These are phyloP conservation scores for Mortierella sp. DNA, from an alignment of 371 early-diverging fungal species.

Conservation along the genomic window DNA sequence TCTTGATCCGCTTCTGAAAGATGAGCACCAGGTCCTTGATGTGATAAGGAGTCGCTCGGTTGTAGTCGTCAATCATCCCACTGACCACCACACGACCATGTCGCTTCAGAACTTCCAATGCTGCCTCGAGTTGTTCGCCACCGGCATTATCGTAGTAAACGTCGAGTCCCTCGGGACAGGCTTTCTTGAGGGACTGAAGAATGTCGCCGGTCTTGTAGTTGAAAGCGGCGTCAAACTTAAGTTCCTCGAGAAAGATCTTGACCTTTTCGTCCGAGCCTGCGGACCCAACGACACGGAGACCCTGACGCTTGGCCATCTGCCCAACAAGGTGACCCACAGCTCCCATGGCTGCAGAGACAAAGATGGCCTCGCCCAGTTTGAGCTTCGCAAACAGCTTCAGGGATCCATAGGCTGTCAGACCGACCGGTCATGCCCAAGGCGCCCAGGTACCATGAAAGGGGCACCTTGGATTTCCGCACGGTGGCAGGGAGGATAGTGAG, in stretches of 20 bases:
- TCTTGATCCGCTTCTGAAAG: conserved; percentile 62
- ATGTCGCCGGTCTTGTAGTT: conserved; percentile 75
- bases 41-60: conserved; percentile 59
- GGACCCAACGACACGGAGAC: conserved; percentile 71
- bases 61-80: conserved; percentile 79
- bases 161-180: conserved; percentile 74
- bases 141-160: conserved; percentile 81
- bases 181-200: conserved; percentile 52
- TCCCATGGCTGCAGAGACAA: conserved; percentile 68
- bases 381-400: conserved; percentile 61
- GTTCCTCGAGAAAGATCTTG: conserved; percentile 62
- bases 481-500: neutral
- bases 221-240: conserved; percentile 77
- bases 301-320: conserved; percentile 69
- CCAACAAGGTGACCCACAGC: conserved; percentile 76
- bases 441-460: conserved; percentile 63
- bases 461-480: conserved; percentile 45
- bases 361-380: conserved; percentile 76
- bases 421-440: conserved; percentile 71
- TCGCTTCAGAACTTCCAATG: conserved; percentile 59
- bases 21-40: conserved; percentile 61
- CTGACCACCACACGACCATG: conserved; percentile 65
- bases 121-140: conserved; percentile 74
- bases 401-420: conserved; percentile 40
- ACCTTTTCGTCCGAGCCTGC: conserved; percentile 80